Base-by-base conservation (phyloP, 139 green algal species). In the Chlamydomonas sp. region DNA sequence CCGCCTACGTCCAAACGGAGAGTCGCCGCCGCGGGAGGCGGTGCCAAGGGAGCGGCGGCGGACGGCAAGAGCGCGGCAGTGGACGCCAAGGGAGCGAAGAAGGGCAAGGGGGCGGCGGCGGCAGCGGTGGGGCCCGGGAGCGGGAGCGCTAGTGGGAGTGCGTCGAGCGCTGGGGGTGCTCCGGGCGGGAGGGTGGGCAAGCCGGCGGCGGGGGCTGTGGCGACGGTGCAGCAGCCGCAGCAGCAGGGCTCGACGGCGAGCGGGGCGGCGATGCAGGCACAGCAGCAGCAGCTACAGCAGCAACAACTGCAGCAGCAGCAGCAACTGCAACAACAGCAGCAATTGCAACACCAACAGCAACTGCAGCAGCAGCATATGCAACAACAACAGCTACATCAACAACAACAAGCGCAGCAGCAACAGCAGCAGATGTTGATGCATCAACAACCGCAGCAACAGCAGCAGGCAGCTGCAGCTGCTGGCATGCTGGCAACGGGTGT, bases 281-380 rank as follows among this genome's bases (percentile, higher is more conserved):
- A 68, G 49, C 7, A 17, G 18, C 61, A 80, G 77, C 77, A 80
- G 77, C 59, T 4, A 2, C 77, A 80, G 77, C 77, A 80, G 59
- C 15, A 76, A 31, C 69, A 16, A 8, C 10, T 67, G 59, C 15
- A 59, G 77, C 77, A 60, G 2, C 14, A 77, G 73, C 78, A 78
- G 57, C 58, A 63, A 2, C 58, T 82, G 60, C 85, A 82, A 63
- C 69, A 86, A 57, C 66, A 83, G 76, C 77, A 77, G 58, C 49
- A 76, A 16, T 9, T 18, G 20, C 80, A 60, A 15, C 75, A 80
- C 2, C 31, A 69, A 60, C 77, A 69, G 62, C 18, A 5, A 4
- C 69, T 59, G 71, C n/a, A 58, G 6, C 71, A 9, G 20, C 7
- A 20, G n/a, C 67, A 73, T 12, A 12, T 31, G 67, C 7, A 31